A percentile compares a stretch with the other conserved stretches of the same genome.
These are phyloP conservation scores for Picocystis sp. DNA, from an alignment of 163 green algal species.

Conservation along the genomic window DNA sequence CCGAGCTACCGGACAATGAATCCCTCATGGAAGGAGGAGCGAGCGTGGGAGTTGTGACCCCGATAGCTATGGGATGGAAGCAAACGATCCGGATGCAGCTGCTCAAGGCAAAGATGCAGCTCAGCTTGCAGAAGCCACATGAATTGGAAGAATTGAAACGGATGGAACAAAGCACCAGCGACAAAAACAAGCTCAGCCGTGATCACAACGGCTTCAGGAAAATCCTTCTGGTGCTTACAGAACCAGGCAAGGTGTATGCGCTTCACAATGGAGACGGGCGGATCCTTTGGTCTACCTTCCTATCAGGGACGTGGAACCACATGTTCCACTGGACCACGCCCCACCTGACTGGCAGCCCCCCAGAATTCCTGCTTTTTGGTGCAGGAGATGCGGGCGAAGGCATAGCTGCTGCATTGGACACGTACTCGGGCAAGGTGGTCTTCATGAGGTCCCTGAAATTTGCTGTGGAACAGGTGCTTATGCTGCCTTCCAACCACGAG, in stretches of 20 bases:
- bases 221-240: slow-evolving; percentile 44
- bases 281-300: slow-evolving; percentile 43
- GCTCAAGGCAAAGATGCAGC: slow-evolving; percentile 38
- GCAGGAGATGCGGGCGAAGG: too few relatives aligned
- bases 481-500: too few relatives aligned
- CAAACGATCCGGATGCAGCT: slow-evolving; percentile 37
- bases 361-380: too few relatives aligned
- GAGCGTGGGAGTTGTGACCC: too few relatives aligned
- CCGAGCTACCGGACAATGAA: not conserved
- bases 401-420: too few relatives aligned
- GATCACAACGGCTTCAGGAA: slow-evolving; percentile 67
- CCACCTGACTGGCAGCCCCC: too few relatives aligned
- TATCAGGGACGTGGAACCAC: too few relatives aligned
- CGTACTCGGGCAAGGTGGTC: too few relatives aligned
- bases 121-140: slow-evolving; percentile 30
- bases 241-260: slow-evolving; percentile 41
- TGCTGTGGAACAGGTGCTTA: too few relatives aligned
- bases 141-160: slow-evolving; percentile 31
- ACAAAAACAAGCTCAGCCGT: slow-evolving; percentile 30
- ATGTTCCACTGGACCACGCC: too few relatives aligned
- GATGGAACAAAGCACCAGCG: slow-evolving; percentile 23
- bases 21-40: too few relatives aligned
- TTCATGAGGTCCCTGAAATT: too few relatives aligned
- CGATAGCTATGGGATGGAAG: slow-evolving; percentile 1
- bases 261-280: slow-evolving; percentile 79